Base-by-base conservation (phyloP, 306 rosid genomes). In the Cicer yamashitae region DNA sequence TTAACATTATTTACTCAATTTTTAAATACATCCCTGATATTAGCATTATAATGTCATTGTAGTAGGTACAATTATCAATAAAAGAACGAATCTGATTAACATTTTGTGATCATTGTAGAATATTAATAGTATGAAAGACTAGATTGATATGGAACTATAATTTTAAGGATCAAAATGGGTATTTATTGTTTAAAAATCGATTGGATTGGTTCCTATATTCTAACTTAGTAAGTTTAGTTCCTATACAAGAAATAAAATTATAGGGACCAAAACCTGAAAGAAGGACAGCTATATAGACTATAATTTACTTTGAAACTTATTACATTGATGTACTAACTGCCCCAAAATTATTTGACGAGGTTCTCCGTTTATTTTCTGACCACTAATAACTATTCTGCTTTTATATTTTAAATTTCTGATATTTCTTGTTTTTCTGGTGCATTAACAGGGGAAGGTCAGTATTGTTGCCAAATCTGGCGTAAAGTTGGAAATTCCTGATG, bases 401-500 rank as follows among this genome's bases (percentile, higher is more conserved):
- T 39, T 14, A 7, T 13, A 8, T 62, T 6, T n/a, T 48, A 20
- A 20, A 38, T 62, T 11, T 78, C 25, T 34, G 61, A 73, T 51
- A 39, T 74, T 17, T 67, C 56, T 63, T 75, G 46, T 62, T 62
- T 62, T 67, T 60, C 18, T 50, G 78, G 78, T 82, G 50, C 37
- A 50, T 46, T 48, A 70, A 45, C 71, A 93, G 98, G 98, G 98
- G 38, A 89, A 91, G 73, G 94, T 93, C 60, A 86, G 66, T 30
- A 71, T 91, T 50, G 61, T 79, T 0, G 96, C 91, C 13, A 89
- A 89, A 56, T 14, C 92, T 0, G 96, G 85, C 44, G 88, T 73
- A 68, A 91, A 88, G 86, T 69, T 93, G 77, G 96, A 86, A 64
- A 76, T 93, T 67, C 94, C 98, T n/a, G 89, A 91, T 6, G 88